Evolutionary conservation across 192 early-diverging fungal species (phyloP).

Genomic region (Coemansia sp.): DNA sequence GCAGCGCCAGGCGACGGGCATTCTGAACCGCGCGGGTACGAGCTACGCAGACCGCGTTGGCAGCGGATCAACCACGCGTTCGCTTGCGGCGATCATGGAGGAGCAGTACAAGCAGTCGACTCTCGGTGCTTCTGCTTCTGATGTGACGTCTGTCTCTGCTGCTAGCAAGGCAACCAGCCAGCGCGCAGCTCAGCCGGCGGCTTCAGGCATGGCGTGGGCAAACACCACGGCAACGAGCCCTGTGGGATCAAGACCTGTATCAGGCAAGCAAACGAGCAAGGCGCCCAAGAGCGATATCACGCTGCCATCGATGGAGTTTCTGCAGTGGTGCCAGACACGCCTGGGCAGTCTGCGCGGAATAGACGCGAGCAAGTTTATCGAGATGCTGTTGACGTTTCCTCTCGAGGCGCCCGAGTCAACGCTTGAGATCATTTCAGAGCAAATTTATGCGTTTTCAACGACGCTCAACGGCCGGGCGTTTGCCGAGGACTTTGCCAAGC

Average conservation of each 20-base stretch:
- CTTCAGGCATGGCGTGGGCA: conserved; percentile 17
- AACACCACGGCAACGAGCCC: background rate
- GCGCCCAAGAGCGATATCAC: background rate
- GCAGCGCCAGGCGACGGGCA: conserved; percentile 11
- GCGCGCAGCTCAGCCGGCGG: background rate
- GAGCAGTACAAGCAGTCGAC: conserved; percentile 40
- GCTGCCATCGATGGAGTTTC: conserved; percentile 64
- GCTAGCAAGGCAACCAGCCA: background rate
- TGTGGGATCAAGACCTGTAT: background rate
- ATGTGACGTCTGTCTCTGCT: background rate
- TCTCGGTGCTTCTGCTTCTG: background rate
- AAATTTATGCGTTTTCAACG: conserved; percentile 71
- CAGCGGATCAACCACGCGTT: conserved; percentile 9
- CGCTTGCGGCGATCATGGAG: conserved; percentile 46
- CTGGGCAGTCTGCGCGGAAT: conserved; percentile 63
- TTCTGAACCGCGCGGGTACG: conserved; percentile 12
- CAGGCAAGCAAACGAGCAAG: background rate
- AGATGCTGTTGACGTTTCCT: conserved; percentile 75
- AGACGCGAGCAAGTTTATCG: conserved; percentile 67
- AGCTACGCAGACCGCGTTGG: conserved; percentile 48
- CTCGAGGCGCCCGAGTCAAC: conserved; percentile 61
- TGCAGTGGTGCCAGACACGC: conserved; percentile 68
- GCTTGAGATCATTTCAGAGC: conserved; percentile 74
- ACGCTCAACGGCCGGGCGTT: conserved; percentile 74
- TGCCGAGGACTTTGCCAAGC: conserved; percentile 75